Conservation (phyloP, 2,329 filamentous ascomycete species). For the Aspergillus flavus region DNA sequence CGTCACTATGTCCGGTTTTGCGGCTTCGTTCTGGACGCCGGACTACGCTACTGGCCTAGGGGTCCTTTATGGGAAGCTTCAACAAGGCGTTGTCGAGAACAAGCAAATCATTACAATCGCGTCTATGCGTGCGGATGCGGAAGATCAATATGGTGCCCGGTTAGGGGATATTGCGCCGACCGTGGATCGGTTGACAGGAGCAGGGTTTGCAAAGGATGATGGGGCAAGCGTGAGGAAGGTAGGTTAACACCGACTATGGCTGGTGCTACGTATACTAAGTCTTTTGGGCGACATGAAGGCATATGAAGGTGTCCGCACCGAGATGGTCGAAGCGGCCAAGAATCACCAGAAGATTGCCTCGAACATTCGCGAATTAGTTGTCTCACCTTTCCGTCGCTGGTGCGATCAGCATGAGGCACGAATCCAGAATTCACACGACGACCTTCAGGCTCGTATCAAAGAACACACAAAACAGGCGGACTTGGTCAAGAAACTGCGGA, state of each 20-base stretch:
- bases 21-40: slow-evolving; percentile 95
- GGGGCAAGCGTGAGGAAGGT: slow-evolving; percentile 96
- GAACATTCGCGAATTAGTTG: slow-evolving; percentile 93
- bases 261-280: not conserved
- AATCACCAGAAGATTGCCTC: slow-evolving; percentile 95
- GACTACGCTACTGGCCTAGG: slow-evolving; percentile 97
- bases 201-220: slow-evolving; percentile 88
- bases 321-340: slow-evolving; percentile 88
- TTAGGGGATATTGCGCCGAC: slow-evolving; percentile 79
- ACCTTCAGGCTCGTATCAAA: slow-evolving; percentile 88
- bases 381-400: slow-evolving; percentile 93
- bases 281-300: slow-evolving; percentile 57
- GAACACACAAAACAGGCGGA: slow-evolving; percentile 91
- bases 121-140: slow-evolving; percentile 91
- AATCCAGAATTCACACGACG: slow-evolving; percentile 91
- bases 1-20: slow-evolving; percentile 78
- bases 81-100: slow-evolving; percentile 94
- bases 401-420: slow-evolving; percentile 91
- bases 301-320: slow-evolving; percentile 86
- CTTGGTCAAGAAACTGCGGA: slow-evolving; percentile 85
- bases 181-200: slow-evolving; percentile 73
- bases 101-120: slow-evolving; percentile 90
- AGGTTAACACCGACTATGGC: slow-evolving; percentile 26
- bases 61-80: slow-evolving; percentile 92
- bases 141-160: slow-evolving; percentile 82